Evolutionary conservation across 192 early-diverging fungal species (phyloP).

Genomic region (Lobosporangium transversale): DNA sequence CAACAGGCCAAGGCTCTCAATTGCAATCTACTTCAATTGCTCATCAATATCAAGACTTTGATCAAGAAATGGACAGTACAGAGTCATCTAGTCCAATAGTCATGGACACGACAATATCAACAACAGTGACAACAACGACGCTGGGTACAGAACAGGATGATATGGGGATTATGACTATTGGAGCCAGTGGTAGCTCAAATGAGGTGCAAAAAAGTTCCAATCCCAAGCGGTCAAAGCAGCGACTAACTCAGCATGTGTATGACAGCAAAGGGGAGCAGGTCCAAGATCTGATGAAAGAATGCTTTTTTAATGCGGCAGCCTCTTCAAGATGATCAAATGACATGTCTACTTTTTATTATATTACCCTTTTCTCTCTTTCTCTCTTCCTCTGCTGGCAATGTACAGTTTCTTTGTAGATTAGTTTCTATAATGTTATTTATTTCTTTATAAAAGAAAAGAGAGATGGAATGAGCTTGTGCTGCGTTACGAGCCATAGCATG

Average conservation of each 20-base stretch:
- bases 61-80: slow-evolving; percentile 29
- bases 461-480: no score
- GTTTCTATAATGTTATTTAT: no score
- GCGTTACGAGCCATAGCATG: no score
- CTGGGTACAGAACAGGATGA: slow-evolving; percentile 22
- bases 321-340: slow-evolving; percentile 17
- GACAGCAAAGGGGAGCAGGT: slow-evolving; percentile 26
- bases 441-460: no score
- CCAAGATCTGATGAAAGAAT: slow-evolving; percentile 41
- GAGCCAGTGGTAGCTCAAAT: not conserved
- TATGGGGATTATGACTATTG: slow-evolving; percentile 8
- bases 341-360: slow-evolving; percentile 4
- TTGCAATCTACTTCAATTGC: not conserved
- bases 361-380: not conserved
- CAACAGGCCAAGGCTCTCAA: not conserved
- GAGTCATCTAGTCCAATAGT: slow-evolving; percentile 18
- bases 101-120: slow-evolving; percentile 7
- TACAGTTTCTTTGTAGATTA: no score
- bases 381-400: not conserved
- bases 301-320: slow-evolving; percentile 45
- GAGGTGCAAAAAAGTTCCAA: no score
- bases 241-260: not conserved
- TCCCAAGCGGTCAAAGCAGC: not conserved
- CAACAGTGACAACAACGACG: not conserved
- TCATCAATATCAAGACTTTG: slow-evolving; percentile 29